Evolutionary conservation across 495 filamentous ascomycete species (phyloP).

Genomic region (Neurospora sublineolata): DNA sequence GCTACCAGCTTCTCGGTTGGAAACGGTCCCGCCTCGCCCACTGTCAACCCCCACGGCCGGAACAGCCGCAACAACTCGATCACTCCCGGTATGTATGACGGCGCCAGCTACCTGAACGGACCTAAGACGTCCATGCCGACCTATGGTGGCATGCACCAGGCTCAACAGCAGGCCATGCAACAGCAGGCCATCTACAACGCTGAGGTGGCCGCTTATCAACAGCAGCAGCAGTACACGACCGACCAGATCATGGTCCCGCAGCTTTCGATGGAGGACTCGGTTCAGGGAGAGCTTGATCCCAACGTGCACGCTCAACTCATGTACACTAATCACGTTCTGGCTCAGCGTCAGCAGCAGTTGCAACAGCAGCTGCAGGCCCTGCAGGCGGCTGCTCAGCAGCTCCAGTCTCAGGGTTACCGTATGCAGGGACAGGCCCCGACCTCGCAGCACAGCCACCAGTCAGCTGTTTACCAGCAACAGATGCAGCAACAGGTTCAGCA

Average conservation of each 20-base stretch:
- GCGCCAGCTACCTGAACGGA: conserved; percentile 29
- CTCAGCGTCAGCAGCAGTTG: conserved; percentile 78
- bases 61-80: conserved; percentile 40
- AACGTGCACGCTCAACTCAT: conserved; percentile 71
- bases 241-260: conserved; percentile 81
- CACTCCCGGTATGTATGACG: conserved; percentile 36
- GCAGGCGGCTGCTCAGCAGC: conserved; percentile 58
- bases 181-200: conserved; percentile 1
- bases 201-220: conserved; percentile 3
- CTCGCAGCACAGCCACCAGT: conserved; percentile 30
- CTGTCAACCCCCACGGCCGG: conserved; percentile 17
- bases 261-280: conserved; percentile 55
- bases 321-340: conserved; percentile 73
- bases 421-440: conserved; percentile 38
- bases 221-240: conserved; percentile 41
- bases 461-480: conserved; percentile 36
- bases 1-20: conserved; percentile 43
- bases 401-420: conserved; percentile 70
- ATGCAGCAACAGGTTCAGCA: conserved; percentile 7
- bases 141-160: conserved; percentile 17
- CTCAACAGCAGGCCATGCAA: conserved; percentile 9
- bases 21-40: conserved; percentile 53
- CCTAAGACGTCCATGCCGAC: conserved; percentile 44
- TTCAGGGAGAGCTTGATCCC: conserved; percentile 63
- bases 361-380: conserved; percentile 47